These are phyloP conservation scores for Arabidopsis suecica DNA, from an alignment of 345 rosid species.

Conservation along the genomic window DNA sequence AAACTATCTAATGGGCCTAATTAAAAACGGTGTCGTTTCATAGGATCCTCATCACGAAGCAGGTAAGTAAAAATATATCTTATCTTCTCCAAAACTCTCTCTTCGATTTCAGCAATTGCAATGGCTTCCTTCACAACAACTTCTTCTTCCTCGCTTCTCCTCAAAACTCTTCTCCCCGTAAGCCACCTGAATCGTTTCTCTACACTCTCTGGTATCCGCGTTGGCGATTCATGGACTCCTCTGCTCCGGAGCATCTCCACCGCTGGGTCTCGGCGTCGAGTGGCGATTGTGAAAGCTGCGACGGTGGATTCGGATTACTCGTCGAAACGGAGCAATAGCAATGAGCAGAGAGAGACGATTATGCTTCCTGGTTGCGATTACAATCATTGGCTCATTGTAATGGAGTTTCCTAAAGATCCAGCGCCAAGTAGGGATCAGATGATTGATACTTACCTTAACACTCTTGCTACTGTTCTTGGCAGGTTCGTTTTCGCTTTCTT, in stretches of 20 bases:
- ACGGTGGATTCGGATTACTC: slow-evolving; percentile 69
- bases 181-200: slow-evolving; percentile 18
- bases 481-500: slow-evolving; percentile 50
- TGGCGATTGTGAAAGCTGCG: slow-evolving; percentile 52
- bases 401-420: slow-evolving; percentile 98
- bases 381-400: slow-evolving; percentile 95
- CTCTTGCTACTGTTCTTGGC: slow-evolving; percentile 88
- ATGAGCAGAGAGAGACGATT: slow-evolving; percentile 85
- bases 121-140: slow-evolving; percentile 64
- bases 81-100: slow-evolving; percentile 30
- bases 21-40: background rate
- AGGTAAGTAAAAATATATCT: slow-evolving; percentile 20
- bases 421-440: slow-evolving; percentile 92
- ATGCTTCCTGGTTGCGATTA: slow-evolving; percentile 95
- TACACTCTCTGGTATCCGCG: slow-evolving; percentile 14
- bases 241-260: slow-evolving; percentile 27
- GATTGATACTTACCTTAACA: slow-evolving; percentile 91
- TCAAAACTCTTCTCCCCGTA: slow-evolving; percentile 49
- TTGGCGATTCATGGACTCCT: slow-evolving; percentile 18
- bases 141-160: slow-evolving; percentile 48
- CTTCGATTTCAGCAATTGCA: slow-evolving; percentile 19
- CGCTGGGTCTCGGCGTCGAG: slow-evolving; percentile 34
- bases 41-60: background rate
- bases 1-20: slow-evolving; percentile 29
- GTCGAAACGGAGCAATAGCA: slow-evolving; percentile 67